phyloP scores from a whole-genome alignment of 2,329 filamentous ascomycete species.

The Exophiala aquamarina region DNA sequence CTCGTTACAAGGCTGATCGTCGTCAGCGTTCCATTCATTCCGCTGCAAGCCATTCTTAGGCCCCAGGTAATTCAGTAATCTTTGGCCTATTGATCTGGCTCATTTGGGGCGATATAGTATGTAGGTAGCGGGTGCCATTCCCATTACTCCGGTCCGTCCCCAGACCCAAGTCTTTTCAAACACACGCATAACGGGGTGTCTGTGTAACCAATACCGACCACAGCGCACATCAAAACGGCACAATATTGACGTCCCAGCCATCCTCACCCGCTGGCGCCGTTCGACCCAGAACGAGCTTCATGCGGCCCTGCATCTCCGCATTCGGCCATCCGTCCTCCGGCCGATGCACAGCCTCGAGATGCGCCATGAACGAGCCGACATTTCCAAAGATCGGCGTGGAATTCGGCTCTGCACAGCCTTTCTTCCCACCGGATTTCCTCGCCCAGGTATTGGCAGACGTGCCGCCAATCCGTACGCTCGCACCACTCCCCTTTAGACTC shows the following conservation, averaged over 20 bases:
- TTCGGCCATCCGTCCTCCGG: constrained; percentile 32
- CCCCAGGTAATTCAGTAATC: no score
- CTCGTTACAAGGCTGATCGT: no score
- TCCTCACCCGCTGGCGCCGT: constrained; percentile 41
- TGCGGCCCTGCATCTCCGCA: constrained; percentile 40
- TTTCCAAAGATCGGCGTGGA: constrained; percentile 39
- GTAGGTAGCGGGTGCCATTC: neutral
- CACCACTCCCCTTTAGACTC: neutral
- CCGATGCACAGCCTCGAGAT: constrained; percentile 40
- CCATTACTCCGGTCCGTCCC: neutral
- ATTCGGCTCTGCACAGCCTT: neutral
- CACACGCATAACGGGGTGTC: no score
- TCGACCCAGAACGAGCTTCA: constrained; percentile 44
- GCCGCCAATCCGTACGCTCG: constrained; percentile 10
- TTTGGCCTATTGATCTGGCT: neutral
- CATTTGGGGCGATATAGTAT: neutral
- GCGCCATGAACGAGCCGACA: constrained; percentile 44
- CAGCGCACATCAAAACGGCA: constrained; percentile 29
- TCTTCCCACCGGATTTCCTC: no score
- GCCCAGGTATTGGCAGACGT: constrained; percentile 6
- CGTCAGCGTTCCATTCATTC: no score
- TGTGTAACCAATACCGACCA: no score
- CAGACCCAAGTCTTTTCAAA: no score
- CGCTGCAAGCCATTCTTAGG: no score
- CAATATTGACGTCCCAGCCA: constrained; percentile 49